Evolutionary conservation across 441 rosid genomes (phyloP), one percentile per base, ranked within the genome.

Genomic region (Euphorbia schlechtendalii): DNA sequence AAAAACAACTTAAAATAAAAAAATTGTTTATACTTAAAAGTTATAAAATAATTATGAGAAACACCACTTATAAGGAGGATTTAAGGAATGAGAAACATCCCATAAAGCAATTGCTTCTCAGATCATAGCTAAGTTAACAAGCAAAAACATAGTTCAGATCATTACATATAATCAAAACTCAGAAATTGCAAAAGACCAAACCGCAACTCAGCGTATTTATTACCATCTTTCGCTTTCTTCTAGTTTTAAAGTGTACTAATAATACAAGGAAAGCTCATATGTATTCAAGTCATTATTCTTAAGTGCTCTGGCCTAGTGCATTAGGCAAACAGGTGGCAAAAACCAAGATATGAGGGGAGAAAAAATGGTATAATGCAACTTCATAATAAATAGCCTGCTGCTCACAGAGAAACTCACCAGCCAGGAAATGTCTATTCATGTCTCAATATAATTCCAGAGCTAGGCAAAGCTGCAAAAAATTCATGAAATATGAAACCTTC

Each of bases 261-360:
- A 52, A 45, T 22, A 52, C 56, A 52, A 52, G 18, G 17, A 45
- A 9, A 27, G 3, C 15, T 21, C 56, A 3, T 20, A 20, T 52
- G 24, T 52, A 52, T 25, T 54, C 58, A 25, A 54, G 52, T 48
- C 10, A 34, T 48, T 48, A 34, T 48, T 48, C 9, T 17, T 8
- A 48, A 48, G 52, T 17, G 52, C 52, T 15, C 59, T 18, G 15
- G 7, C 57, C 64, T 68, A 52, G 54, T 57, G 45, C 51, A 67
- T 62, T 60, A 67, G 69, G 70, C 75, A 73, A 80, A 73, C 64
- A 60, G 71, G 71, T 45, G 66, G 58, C 71, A 38, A 4, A 60
- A 69, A 30, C 36, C 70, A 63, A 9, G 34, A 45, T n/a, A 55
- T 9, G 61, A 61, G 40, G 63, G 53, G 55, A 6, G 58, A 38